Evolutionary conservation across 1,284 basidiomycete species (phyloP), one percentile per base, ranked within the genome.

Genomic region (Moniliella sp.): DNA sequence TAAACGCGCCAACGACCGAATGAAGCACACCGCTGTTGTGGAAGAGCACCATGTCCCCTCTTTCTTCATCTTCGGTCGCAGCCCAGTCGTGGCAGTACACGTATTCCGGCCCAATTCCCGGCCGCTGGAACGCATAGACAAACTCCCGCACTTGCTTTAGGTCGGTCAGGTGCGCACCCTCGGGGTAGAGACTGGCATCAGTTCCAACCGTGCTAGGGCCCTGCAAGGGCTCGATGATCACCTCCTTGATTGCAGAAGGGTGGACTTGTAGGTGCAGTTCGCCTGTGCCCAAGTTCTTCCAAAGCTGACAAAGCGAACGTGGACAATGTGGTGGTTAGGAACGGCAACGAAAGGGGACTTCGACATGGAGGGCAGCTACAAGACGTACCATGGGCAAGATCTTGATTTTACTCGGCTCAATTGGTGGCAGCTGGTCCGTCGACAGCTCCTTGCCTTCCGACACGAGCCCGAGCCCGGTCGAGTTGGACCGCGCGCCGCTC

Each of bases 221-320:
- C 0, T 75, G 74, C 1, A 80, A 64, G 5, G 76, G 71, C 10
- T 68, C 69, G 41, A 80, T 63, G 30, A 25, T n/a, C 19, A 47
- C 39, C n/a, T 61, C 36, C 10, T 39, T 25, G 5, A 45, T 31
- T 1, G 43, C 43, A 3, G 43, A 43, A 10, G 61, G 61, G 40
- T 61, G 57, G 3, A 61, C 55, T 52, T 83, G 74, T 62, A 81
- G 71, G 54, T 79, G 75, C 11, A 82, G 66, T 2, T 65, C 64
- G 10, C 72, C 72, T 2, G 78, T 82, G 2, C 71, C 70, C 0
- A 77, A 76, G 61, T 82, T 82, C 68, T 81, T 82, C 78, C 78
- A 82, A 4, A 73, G 62, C 75, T 76, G 35, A 10, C 17, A 9
- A 8, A 19, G 18, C 3, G 3, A 15, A 4, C 32, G n/a, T n/a